Base-by-base conservation (phyloP, 2,329 filamentous ascomycete species). In the Neopestalotiopsis clavispora region DNA sequence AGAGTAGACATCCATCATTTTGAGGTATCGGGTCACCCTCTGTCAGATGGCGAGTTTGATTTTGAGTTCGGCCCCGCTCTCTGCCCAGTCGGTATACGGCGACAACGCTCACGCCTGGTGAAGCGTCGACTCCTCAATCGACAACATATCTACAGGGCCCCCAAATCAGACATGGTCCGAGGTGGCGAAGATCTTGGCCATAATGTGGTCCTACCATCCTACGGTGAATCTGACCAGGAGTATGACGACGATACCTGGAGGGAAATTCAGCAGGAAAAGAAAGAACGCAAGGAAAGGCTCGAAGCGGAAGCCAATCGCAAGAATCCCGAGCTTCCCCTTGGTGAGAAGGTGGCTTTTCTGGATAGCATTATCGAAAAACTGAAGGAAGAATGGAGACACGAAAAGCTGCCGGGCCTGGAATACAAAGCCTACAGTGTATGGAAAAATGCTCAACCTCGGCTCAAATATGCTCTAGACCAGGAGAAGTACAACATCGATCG, bases 351-450 rank as follows among this genome's bases (percentile, higher is more conserved):
- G 3, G 72, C 77, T 0, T 78, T 88, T 13, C 83, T 95, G 42
- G 80, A 89, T 34, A 78, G 86, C 20, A 84, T 82, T 32, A 84
- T 93, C 12, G 74, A 81, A 6, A 78, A 82, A 1, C 84, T 89
- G 69, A 83, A 84, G 63, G 75, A 80, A 3, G 77, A 79, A 4
- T 95, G 92, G 92, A 78, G 79, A n/a, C 77, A 82, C n/a, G 82
- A 80, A 1, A 90, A 89, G 71, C 82, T 88, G 6, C 86, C 89
- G 0, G 87, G 83, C 66, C 81, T 88, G 14, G 80, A 89, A 68
- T 77, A 77, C 4, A 89, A 85, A 68, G 92, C 91, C 0, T 86
- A 88, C 74, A 78, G 76, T 3, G 72, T 92, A 2, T 97, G 93
- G 94, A 80, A 77, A 3, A 72, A 84, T 52, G 88, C 88, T 38